phyloP scores from a whole-genome alignment of 129 eudicot species.

The Flaveria robusta region DNA sequence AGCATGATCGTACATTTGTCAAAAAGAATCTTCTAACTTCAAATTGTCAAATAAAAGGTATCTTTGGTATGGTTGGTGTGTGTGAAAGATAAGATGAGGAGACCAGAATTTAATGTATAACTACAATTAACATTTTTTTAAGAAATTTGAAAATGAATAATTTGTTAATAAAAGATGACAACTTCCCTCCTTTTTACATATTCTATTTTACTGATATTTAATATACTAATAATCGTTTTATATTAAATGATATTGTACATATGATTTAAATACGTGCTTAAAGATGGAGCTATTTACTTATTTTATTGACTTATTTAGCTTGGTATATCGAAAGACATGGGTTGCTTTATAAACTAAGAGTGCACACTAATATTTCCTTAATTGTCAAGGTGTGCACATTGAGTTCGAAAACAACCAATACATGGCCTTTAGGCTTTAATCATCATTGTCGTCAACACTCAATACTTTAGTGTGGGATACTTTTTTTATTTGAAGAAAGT shows the following conservation, averaged over 20 bases:
- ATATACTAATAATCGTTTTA: background rate
- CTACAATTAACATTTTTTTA: too few species aligned
- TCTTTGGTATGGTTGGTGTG: background rate
- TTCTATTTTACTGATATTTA: background rate
- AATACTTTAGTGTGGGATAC: background rate
- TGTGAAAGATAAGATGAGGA: background rate
- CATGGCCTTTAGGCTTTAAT: background rate
- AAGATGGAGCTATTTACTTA: too few species aligned
- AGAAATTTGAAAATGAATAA: background rate
- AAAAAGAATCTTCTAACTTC: too few species aligned
- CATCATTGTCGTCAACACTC: background rate
- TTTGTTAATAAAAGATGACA: background rate
- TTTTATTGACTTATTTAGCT: background rate
- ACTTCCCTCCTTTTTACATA: background rate
- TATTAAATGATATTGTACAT: background rate
- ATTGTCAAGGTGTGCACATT: constrained; percentile 4
- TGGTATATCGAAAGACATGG: background rate
- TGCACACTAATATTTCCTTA: constrained; percentile 16
- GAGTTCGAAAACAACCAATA: constrained; percentile 8
- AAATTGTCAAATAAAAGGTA: background rate
- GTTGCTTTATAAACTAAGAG: constrained; percentile 20
- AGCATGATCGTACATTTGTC: too few species aligned
- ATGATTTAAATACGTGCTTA: too few species aligned
- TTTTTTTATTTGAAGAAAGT: background rate
- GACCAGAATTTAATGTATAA: too few species aligned